phyloP scores from a whole-genome alignment of 1,139 yeast species.

The Diutina neorugosa region DNA sequence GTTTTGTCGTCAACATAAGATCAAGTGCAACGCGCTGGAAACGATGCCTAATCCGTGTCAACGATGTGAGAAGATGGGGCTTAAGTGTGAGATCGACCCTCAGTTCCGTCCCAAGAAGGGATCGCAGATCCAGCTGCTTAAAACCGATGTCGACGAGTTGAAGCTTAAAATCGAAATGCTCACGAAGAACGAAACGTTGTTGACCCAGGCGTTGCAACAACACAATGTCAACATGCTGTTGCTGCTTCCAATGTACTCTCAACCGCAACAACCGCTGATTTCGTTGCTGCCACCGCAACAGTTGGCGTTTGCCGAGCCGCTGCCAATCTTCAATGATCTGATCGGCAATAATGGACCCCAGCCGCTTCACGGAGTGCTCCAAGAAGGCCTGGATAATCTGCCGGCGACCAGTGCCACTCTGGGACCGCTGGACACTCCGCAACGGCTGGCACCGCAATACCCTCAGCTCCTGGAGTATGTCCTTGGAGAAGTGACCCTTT shows the following conservation, averaged over 20 bases:
- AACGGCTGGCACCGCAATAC: not conserved
- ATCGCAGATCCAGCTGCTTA: slow-evolving; percentile 71
- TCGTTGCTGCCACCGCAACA: not conserved
- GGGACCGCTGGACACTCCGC: not conserved
- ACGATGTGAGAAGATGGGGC: slow-evolving; percentile 68
- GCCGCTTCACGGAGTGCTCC: not conserved
- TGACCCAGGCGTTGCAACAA: slow-evolving; percentile 49
- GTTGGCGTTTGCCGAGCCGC: not conserved
- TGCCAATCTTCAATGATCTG: not conserved
- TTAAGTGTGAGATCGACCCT: slow-evolving; percentile 84
- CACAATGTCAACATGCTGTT: slow-evolving; percentile 21
- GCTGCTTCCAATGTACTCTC: not conserved
- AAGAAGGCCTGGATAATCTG: not conserved
- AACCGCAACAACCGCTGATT: not conserved
- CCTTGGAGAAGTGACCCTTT: slow-evolving; percentile 61
- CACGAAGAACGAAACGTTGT: slow-evolving; percentile 55
- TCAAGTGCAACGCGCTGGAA: slow-evolving; percentile 83
- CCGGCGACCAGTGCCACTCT: not conserved
- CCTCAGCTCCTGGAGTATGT: slow-evolving; percentile 37
- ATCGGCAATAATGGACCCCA: not conserved
- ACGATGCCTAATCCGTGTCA: slow-evolving; percentile 76
- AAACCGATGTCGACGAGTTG: slow-evolving; percentile 76
- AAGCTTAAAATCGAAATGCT: slow-evolving; percentile 67
- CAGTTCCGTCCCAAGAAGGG: slow-evolving; percentile 87
- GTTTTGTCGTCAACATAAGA: slow-evolving; percentile 89